Conservation (phyloP, 176 grass and related monocot genomes). For the Rhynchospora tenuis region DNA sequence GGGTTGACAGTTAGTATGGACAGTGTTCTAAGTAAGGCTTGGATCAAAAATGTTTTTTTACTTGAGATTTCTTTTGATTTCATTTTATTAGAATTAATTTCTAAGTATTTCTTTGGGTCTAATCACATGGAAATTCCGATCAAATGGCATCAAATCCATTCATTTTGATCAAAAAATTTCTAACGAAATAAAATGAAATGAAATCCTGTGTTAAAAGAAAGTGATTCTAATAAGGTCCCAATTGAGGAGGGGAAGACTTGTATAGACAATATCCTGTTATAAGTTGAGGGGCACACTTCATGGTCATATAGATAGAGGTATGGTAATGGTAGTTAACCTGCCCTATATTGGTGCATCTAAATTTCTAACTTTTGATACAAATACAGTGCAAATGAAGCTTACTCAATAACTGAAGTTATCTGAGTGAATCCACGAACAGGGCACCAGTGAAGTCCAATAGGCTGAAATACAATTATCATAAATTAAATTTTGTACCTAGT, state of each 20-base stretch:
- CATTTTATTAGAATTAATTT: no score
- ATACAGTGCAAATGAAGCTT: constrained; percentile 42
- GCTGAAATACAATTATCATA: constrained; percentile 40
- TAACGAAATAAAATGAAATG: no score
- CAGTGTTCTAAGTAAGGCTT: neutral
- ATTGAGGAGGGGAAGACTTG: neutral
- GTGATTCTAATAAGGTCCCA: no score
- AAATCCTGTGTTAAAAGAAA: no score
- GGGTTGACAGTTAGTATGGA: neutral
- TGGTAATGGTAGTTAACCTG: neutral
- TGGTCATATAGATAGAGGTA: neutral
- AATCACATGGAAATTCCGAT: no score
- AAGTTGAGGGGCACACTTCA: neutral
- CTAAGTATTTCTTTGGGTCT: no score
- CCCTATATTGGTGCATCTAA: neutral
- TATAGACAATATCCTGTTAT: neutral
- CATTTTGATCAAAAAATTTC: no score
- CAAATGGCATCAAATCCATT: no score
- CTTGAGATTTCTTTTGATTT: no score
- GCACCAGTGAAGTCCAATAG: constrained; percentile 94
- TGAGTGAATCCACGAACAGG: constrained; percentile 90
- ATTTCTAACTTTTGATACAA: neutral
- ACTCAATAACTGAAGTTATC: constrained; percentile 85
- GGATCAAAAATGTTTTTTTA: no score
- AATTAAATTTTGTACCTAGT: constrained; percentile 15